Evolutionary conservation across 257 asterid genomes (phyloP), one percentile per base, ranked within the genome.

Genomic region (Ajuga chamaepitys): DNA sequence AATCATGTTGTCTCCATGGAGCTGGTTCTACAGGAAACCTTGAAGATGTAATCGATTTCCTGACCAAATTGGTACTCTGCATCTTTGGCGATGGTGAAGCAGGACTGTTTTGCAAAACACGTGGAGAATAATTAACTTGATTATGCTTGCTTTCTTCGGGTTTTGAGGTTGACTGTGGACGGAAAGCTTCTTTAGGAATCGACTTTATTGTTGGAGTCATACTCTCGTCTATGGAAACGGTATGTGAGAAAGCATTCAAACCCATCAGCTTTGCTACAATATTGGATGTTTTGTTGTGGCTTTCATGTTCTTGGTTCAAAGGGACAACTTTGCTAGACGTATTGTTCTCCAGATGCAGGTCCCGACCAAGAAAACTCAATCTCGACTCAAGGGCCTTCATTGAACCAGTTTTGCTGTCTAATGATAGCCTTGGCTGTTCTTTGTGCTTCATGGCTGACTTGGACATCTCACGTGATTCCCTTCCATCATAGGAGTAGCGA

Each of bases 231-330:
- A 68, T 10, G 78, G 85, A 62, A 60, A 20, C 51, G 66, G 71
- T 14, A 58, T 80, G 87, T 53, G 96, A 86, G 55, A 86, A 80
- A 34, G 70, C 71, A 42, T 88, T 95, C 86, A 94, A 77, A 6
- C 99, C 99, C 99, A 94, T 94, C 22, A 94, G 84, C 91, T 84
- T 94, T 21, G 93, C 95, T 11, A 94, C 86, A 4, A 94, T 74
- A 60, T 80, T 80, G 16, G 99, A 86, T 38, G 89, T 61, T 64
- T 85, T 75, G 54, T 71, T 77, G 14, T 86, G 82, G 68, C 80
- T 72, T 65, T 76, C 87, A 5, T 82, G 76, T 30, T 81, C 95
- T 65, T 77, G 81, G 32, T 66, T 63, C 52, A 47, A 22, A 30
- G 60, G 70, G 41, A 63, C 46, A 53, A 46, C 20, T 46, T 61